phyloP scores from a whole-genome alignment of 495 filamentous ascomycete genomes.

The Hypoxylon rickii region DNA sequence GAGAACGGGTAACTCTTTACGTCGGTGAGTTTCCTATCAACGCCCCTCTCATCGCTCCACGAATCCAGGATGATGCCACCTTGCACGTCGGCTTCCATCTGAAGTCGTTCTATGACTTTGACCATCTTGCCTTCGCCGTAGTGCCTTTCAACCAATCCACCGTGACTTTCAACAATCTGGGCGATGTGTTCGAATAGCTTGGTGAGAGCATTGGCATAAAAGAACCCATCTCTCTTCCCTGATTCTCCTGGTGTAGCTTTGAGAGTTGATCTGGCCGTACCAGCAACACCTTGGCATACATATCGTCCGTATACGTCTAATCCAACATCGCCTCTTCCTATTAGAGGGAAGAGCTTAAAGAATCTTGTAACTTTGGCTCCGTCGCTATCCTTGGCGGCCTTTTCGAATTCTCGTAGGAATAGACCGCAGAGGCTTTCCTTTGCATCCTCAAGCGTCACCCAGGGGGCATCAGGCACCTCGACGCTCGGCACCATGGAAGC shows the following conservation, averaged over 20 bases:
- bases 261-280: conserved; percentile 77
- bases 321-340: conserved; percentile 86
- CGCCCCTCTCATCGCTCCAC: conserved; percentile 84
- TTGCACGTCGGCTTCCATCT: conserved; percentile 93
- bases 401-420: conserved; percentile 94
- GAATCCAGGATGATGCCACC: conserved; percentile 97
- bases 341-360: conserved; percentile 96
- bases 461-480: conserved; percentile 90
- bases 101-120: conserved; percentile 91
- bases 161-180: conserved; percentile 90
- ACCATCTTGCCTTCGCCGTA: conserved; percentile 92
- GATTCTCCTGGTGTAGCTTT: conserved; percentile 59
- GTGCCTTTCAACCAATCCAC: conserved; percentile 85
- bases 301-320: conserved; percentile 94
- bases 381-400: conserved; percentile 82
- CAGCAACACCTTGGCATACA: conserved; percentile 90
- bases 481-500: conserved; percentile 92
- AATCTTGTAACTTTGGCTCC: conserved; percentile 89
- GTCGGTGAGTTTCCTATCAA: conserved; percentile 87
- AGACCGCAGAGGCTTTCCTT: conserved; percentile 84
- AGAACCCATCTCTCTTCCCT: conserved; percentile 70
- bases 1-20: conserved; percentile 97
- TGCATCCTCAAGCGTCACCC: conserved; percentile 82
- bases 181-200: conserved; percentile 97
- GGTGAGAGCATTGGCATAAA: conserved; percentile 89